These are phyloP conservation scores for Metarhizium guizhouense DNA, from an alignment of 2,329 filamentous ascomycete genomes.

Conservation along the genomic window DNA sequence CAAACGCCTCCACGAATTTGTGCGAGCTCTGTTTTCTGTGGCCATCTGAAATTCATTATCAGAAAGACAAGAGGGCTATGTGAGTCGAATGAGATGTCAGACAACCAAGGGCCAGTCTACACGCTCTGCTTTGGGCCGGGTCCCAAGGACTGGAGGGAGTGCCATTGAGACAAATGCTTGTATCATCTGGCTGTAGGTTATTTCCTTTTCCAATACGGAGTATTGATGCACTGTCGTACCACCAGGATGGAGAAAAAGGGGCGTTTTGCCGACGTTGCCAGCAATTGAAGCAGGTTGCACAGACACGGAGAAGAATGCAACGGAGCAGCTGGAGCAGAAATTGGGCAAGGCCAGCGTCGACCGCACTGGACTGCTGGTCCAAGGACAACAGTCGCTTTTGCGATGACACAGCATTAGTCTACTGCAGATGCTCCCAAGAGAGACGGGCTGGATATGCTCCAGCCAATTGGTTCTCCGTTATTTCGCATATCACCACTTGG, in stretches of 20 bases:
- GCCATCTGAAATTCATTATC: too few species aligned
- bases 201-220: too few species aligned
- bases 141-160: too few species aligned
- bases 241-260: not conserved
- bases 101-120: too few species aligned
- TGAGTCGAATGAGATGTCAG: too few species aligned
- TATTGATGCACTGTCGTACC: too few species aligned
- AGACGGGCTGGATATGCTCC: not conserved
- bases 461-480: not conserved
- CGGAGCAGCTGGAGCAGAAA: not conserved
- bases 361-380: not conserved
- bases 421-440: not conserved
- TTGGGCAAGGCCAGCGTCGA: not conserved
- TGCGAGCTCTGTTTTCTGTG: too few species aligned
- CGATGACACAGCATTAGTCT: not conserved
- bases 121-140: too few species aligned
- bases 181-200: too few species aligned
- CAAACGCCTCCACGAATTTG: too few species aligned
- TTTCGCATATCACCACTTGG: not conserved
- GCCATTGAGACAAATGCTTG: too few species aligned
- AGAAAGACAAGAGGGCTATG: too few species aligned
- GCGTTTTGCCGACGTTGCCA: not conserved
- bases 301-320: not conserved
- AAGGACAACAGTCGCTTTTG: conserved; percentile 4
- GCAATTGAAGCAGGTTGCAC: not conserved